Conservation (phyloP, 2,329 filamentous ascomycete genomes). For the Chaetomiaceae sp. region DNA sequence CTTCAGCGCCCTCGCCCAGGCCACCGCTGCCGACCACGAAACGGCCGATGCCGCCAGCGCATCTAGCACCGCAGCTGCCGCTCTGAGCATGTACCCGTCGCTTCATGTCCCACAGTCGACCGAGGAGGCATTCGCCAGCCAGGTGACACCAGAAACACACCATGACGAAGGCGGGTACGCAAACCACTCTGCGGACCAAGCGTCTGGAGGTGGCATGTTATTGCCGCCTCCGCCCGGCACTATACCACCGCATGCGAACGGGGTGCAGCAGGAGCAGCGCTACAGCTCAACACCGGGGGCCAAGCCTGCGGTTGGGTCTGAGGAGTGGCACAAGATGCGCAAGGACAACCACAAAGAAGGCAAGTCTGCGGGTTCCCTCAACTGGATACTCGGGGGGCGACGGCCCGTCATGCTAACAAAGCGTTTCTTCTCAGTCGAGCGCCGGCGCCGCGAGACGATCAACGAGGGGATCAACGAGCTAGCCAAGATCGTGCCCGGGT, state of each 20-base stretch:
- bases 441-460: constrained; percentile 92
- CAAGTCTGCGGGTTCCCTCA: constrained; percentile 37
- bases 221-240: constrained; percentile 17
- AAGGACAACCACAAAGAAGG: constrained; percentile 99
- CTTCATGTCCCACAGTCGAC: constrained; percentile 52
- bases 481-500: constrained; percentile 93
- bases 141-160: constrained; percentile 35
- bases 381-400: too few relatives aligned
- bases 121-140: constrained; percentile 55
- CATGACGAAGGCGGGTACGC: constrained; percentile 31
- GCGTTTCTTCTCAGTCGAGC: constrained; percentile 74
- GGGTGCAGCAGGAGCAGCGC: constrained; percentile 33
- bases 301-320: constrained; percentile 89
- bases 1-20: constrained; percentile 52
- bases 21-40: constrained; percentile 39
- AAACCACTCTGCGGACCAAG: constrained; percentile 31
- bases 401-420: neutral
- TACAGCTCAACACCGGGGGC: constrained; percentile 35
- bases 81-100: constrained; percentile 53
- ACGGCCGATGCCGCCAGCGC: constrained; percentile 46
- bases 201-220: constrained; percentile 28
- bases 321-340: constrained; percentile 95
- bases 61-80: constrained; percentile 54
- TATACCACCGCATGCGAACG: constrained; percentile 32
- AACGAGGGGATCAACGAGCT: constrained; percentile 99